A percentile compares a stretch with the other conserved stretches of the same genome.
phyloP scores from a whole-genome alignment of 2,329 filamentous ascomycete species.

The Clarireedia homoeocarpa region DNA sequence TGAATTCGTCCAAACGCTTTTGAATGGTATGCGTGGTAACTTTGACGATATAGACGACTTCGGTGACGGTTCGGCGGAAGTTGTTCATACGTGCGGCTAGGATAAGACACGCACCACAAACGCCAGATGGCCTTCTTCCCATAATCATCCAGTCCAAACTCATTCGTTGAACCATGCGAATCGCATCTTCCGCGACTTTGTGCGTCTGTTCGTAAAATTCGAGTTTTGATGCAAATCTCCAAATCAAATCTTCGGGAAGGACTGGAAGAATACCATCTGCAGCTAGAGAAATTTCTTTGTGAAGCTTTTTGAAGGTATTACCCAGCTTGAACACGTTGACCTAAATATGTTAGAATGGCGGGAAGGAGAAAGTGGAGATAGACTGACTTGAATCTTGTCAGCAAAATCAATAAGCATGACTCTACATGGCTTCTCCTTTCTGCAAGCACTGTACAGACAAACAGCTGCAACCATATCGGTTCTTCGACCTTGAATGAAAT shows the following conservation, averaged over 20 bases:
- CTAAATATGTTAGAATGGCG: constrained; percentile 30
- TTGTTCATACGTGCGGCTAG: constrained; percentile 98
- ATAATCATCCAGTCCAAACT: constrained; percentile 96
- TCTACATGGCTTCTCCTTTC: constrained; percentile 69
- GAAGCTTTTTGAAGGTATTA: constrained; percentile 77
- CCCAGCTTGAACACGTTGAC: constrained; percentile 92
- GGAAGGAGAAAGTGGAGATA: neutral
- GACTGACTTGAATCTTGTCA: constrained; percentile 56
- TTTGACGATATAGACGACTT: constrained; percentile 97
- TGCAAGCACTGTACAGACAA: constrained; percentile 82
- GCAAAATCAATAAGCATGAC: constrained; percentile 95
- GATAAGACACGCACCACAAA: constrained; percentile 89
- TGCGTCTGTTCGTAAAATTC: constrained; percentile 80
- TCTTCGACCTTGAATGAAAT: constrained; percentile 79
- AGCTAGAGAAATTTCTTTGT: constrained; percentile 62
- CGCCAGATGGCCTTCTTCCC: constrained; percentile 84
- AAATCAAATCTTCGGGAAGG: constrained; percentile 83
- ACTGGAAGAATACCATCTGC: constrained; percentile 60
- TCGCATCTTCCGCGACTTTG: constrained; percentile 80
- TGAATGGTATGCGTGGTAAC: constrained; percentile 91
- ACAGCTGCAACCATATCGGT: constrained; percentile 83
- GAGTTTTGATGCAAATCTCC: constrained; percentile 82
- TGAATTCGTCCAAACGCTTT: constrained; percentile 87
- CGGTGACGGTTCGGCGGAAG: constrained; percentile 82
- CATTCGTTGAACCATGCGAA: constrained; percentile 85